Base-by-base conservation (phyloP, 2,329 filamentous ascomycete species). In the Lecanicillium sp. region DNA sequence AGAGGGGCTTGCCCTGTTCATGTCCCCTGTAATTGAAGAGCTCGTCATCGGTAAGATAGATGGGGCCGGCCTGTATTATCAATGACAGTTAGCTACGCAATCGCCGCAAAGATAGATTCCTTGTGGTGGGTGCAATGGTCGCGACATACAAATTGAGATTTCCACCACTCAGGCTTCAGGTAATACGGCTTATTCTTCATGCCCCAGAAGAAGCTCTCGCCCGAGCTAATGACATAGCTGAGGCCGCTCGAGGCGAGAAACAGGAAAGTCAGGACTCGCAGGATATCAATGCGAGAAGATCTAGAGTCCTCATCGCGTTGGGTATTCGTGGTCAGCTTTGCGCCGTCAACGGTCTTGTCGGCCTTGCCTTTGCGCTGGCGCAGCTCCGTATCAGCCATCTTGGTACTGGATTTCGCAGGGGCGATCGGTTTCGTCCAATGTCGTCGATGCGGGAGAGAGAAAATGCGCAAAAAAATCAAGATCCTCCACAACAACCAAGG, bases 11-110 rank as follows among this genome's bases (percentile, higher is more conserved):
- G 7, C 68, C 65, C 9, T 82, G 72, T 66, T 95, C 83, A 50
- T 71, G 77, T 69, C 93, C 94, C 68, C 95, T 84, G 74, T 86
- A 94, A 43, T 71, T 64, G 38, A 77, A 65, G 41, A 98, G 83
- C 64, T 96, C 75, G 17, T 74, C 72, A 49, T 86, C 84, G 1
- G 89, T 95, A 32, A 97, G 75, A 62, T 77, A 71, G 43, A 87
- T 53, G 12, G 88, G 86, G 2, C 74, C 74, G 51, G 65, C 61
- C 76, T 81, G 55, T 48, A 54, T 23, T 33, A 35, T 14, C 33
- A 23, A 36, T 37, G 14, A 24, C 19, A 40, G 48, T 30, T 30
- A 45, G 45, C 39, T 20, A 35, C 51, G 44, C 11, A 51, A 37
- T 14, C 9, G 24, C 15, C 10, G 20, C n/a, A n/a, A n/a, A n/a